These are phyloP conservation scores for Spirogloea muscicola DNA, from an alignment of 139 green algal genomes.

Conservation along the genomic window DNA sequence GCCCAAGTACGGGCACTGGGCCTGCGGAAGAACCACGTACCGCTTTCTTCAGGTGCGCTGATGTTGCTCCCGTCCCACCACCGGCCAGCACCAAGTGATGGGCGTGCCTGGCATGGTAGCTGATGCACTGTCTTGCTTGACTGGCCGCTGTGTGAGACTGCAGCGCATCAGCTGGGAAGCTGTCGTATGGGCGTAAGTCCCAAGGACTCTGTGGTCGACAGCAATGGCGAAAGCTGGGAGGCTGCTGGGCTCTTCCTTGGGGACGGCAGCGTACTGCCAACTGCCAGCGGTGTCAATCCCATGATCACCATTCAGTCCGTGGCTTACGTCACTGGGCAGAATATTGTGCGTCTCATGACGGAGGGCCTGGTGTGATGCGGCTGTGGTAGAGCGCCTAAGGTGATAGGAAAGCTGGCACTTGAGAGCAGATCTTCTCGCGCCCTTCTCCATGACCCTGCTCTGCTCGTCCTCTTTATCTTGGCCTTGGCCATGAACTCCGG, in stretches of 20 bases:
- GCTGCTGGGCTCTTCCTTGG: slow-evolving; percentile 58
- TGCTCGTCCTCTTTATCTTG: too few relatives aligned
- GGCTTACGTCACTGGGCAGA: slow-evolving; percentile 49
- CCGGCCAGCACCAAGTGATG: too few relatives aligned
- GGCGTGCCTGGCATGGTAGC: too few relatives aligned
- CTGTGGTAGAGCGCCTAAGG: too few relatives aligned
- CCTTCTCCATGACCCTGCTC: too few relatives aligned
- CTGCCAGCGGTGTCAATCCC: slow-evolving; percentile 65
- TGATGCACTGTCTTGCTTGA: too few relatives aligned
- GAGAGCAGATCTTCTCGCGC: too few relatives aligned
- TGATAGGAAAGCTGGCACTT: too few relatives aligned
- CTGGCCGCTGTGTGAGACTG: too few relatives aligned
- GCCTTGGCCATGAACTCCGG: too few relatives aligned
- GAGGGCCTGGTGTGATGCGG: neutral
- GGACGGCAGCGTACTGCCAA: slow-evolving; percentile 63
- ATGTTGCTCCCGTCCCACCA: too few relatives aligned
- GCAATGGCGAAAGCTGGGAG: slow-evolving; percentile 63
- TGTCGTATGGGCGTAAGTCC: slow-evolving; percentile 57
- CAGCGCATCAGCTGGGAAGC: slow-evolving; percentile 65
- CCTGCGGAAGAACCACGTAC: neutral
- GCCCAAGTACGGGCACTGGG: neutral
- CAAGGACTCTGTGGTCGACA: slow-evolving; percentile 52
- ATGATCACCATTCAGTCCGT: slow-evolving; percentile 66
- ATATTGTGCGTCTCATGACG: slow-evolving; percentile 25
- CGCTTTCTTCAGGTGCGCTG: slow-evolving; percentile 10